These are phyloP conservation scores for Oldenlandia corymbosa DNA, from an alignment of 257 asterid genomes.

Conservation along the genomic window DNA sequence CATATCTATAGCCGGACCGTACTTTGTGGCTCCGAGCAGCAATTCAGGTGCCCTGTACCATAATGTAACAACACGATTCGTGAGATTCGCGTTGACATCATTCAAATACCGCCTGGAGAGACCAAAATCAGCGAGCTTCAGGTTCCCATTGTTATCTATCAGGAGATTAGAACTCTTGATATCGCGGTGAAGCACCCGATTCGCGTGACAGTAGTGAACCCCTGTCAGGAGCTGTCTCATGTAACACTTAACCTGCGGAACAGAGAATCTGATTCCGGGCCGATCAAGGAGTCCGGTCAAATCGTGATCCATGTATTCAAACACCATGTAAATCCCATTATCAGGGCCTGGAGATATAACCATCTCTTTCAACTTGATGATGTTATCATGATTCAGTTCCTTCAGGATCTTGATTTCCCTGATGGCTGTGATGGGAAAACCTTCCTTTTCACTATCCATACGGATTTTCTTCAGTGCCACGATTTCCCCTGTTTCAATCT, in stretches of 20 bases:
- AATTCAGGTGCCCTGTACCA: constrained; percentile 96
- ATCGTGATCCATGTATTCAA: constrained; percentile 93
- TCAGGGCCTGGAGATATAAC: constrained; percentile 71
- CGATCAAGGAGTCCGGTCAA: constrained; percentile 92
- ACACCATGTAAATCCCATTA: constrained; percentile 83
- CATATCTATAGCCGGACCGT: constrained; percentile 93
- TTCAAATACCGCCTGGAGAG: constrained; percentile 68
- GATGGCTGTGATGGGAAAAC: constrained; percentile 89
- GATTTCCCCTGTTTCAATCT: constrained; percentile 74
- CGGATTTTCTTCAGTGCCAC: constrained; percentile 90
- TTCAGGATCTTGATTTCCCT: constrained; percentile 81
- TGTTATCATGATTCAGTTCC: constrained; percentile 87
- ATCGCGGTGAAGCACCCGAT: constrained; percentile 92
- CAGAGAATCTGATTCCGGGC: constrained; percentile 81
- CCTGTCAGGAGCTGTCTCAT: constrained; percentile 91
- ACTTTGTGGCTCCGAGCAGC: constrained; percentile 81
- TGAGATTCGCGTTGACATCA: constrained; percentile 79
- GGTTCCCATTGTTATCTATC: constrained; percentile 74
- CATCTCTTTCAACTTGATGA: constrained; percentile 77
- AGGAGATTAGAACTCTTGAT: constrained; percentile 90
- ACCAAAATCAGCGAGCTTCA: constrained; percentile 91
- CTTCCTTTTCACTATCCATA: constrained; percentile 93
- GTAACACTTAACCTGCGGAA: constrained; percentile 83
- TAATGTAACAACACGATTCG: constrained; percentile 80
- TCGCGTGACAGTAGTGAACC: constrained; percentile 90